These are phyloP conservation scores for Canavalia gladiata DNA, from an alignment of 306 rosid genomes.

Conservation along the genomic window DNA sequence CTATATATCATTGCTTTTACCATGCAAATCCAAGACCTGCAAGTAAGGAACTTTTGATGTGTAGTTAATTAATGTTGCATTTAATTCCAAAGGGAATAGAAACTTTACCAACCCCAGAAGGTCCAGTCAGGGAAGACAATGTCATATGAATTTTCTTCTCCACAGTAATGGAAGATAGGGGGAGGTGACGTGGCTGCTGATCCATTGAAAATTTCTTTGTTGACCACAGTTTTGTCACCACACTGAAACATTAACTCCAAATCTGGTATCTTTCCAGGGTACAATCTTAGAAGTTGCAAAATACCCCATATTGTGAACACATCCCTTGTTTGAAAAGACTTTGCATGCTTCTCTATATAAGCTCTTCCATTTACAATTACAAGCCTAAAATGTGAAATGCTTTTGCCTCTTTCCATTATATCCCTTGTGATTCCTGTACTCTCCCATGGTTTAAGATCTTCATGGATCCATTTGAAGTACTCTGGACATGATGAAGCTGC, in stretches of 20 bases:
- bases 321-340: slow-evolving; percentile 58
- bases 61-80: not conserved
- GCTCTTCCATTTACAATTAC: slow-evolving; percentile 59
- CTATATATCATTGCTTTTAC: not conserved
- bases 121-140: slow-evolving; percentile 70
- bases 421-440: slow-evolving; percentile 57
- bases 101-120: slow-evolving; percentile 72
- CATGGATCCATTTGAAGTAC: slow-evolving; percentile 63
- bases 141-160: slow-evolving; percentile 44
- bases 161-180: slow-evolving; percentile 65
- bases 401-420: slow-evolving; percentile 51
- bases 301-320: slow-evolving; percentile 67
- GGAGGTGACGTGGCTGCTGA: slow-evolving; percentile 42
- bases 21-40: not conserved
- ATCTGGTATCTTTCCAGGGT: slow-evolving; percentile 61
- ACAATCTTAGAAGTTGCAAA: slow-evolving; percentile 59
- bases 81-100: slow-evolving; percentile 24
- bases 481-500: slow-evolving; percentile 51
- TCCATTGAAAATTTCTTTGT: slow-evolving; percentile 16
- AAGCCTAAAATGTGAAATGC: slow-evolving; percentile 49
- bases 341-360: slow-evolving; percentile 46
- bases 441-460: slow-evolving; percentile 64
- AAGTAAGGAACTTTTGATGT: not conserved
- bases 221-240: slow-evolving; percentile 52
- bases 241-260: slow-evolving; percentile 62